Evolutionary conservation across 495 filamentous ascomycete species (phyloP).

Genomic region (Neurospora sp.): DNA sequence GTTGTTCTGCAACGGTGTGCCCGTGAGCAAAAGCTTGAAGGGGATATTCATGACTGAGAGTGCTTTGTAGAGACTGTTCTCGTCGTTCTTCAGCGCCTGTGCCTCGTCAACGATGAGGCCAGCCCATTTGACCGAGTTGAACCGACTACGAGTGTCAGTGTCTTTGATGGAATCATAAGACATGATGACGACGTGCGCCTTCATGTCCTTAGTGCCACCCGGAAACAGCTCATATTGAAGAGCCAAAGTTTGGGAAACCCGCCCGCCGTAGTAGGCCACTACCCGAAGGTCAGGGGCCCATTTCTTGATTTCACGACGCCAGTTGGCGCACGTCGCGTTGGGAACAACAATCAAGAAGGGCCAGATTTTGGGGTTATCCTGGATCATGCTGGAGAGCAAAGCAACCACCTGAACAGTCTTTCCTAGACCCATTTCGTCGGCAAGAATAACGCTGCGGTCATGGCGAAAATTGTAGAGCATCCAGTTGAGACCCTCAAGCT

Average conservation of each 20-base stretch:
- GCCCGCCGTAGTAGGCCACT: conserved; percentile 80
- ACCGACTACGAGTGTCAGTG: conserved; percentile 48
- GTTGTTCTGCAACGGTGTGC: conserved; percentile 92
- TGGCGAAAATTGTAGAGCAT: conserved; percentile 83
- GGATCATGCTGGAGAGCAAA: conserved; percentile 65
- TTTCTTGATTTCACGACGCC: conserved; percentile 90
- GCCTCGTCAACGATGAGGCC: conserved; percentile 93
- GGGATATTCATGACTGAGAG: conserved; percentile 60
- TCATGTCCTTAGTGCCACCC: conserved; percentile 40
- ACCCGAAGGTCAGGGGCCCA: conserved; percentile 83
- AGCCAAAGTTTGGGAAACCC: conserved; percentile 56
- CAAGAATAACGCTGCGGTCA: conserved; percentile 80
- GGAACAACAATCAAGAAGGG: conserved; percentile 91
- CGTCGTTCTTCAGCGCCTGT: conserved; percentile 90
- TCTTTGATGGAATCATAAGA: conserved; percentile 83
- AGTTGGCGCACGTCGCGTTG: conserved; percentile 91
- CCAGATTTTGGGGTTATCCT: conserved; percentile 67
- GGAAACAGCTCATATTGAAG: conserved; percentile 78
- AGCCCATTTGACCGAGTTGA: conserved; percentile 66
- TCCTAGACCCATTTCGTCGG: conserved; percentile 97
- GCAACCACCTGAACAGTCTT: conserved; percentile 95
- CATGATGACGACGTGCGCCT: conserved; percentile 86
- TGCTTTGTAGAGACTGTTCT: conserved; percentile 65
- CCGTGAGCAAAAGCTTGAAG: conserved; percentile 78
- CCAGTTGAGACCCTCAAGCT: conserved; percentile 92